Evolutionary conservation across 2,329 filamentous ascomycete species (phyloP).

Genomic region (Ophiostoma ulmi): DNA sequence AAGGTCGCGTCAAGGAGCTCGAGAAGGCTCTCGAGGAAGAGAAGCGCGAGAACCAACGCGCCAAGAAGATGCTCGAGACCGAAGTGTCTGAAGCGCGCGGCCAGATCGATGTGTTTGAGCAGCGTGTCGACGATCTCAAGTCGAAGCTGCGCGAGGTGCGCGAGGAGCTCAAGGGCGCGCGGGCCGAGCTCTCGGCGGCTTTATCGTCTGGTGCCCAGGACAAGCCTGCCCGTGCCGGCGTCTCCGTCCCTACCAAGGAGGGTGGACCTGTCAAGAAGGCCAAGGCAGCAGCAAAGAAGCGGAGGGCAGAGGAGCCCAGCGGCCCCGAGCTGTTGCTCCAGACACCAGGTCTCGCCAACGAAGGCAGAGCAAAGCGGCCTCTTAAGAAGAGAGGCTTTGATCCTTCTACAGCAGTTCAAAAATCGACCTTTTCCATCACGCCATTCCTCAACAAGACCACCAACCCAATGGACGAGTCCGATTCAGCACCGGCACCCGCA

Average conservation of each 20-base stretch:
- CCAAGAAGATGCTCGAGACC: slow-evolving; percentile 46
- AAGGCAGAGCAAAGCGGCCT: slow-evolving; percentile 34
- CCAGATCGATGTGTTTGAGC: slow-evolving; percentile 61
- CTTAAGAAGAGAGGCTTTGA: slow-evolving; percentile 55
- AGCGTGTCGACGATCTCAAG: slow-evolving; percentile 64
- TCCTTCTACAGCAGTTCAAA: slow-evolving; percentile 66
- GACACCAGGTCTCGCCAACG: slow-evolving; percentile 38
- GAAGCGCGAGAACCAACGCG: slow-evolving; percentile 44
- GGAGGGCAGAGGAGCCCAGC: slow-evolving; percentile 42
- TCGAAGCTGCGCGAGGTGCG: slow-evolving; percentile 65
- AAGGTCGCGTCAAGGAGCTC: slow-evolving; percentile 35
- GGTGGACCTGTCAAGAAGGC: slow-evolving; percentile 17
- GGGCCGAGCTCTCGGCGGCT: slow-evolving; percentile 37
- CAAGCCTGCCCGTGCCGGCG: slow-evolving; percentile 36
- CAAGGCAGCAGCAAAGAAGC: slow-evolving; percentile 40
- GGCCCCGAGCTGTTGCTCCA: slow-evolving; percentile 46
- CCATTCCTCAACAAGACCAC: slow-evolving; percentile 74
- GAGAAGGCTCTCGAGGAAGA: slow-evolving; percentile 38
- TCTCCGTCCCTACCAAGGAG: slow-evolving; percentile 17
- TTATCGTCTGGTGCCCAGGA: slow-evolving; percentile 34
- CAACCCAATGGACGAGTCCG: slow-evolving; percentile 44
- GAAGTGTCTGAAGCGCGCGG: slow-evolving; percentile 56
- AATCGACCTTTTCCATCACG: slow-evolving; percentile 89
- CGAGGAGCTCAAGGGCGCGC: slow-evolving; percentile 63
- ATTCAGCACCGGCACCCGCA: slow-evolving; percentile 22